Percentiles rank a stretch among this genome's conserved stretches.
These are phyloP conservation scores for Bretschneidera sinensis DNA, from an alignment of 345 rosid species.

Conservation along the genomic window DNA sequence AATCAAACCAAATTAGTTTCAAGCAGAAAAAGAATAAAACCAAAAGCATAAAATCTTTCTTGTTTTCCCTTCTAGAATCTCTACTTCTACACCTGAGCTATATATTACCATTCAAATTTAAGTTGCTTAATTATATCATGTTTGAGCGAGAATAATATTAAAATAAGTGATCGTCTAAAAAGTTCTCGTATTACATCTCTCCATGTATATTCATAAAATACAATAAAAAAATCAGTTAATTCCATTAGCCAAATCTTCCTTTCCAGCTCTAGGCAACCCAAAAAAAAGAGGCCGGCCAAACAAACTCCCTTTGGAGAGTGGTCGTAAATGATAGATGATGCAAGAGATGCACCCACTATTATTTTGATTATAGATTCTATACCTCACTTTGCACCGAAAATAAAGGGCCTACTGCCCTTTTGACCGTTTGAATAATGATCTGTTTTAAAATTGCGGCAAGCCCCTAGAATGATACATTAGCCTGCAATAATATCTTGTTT, in stretches of 20 bases:
- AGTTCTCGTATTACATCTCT: too few species aligned
- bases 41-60: slow-evolving; percentile 8
- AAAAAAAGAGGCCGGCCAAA: too few species aligned
- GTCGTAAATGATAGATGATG: too few species aligned
- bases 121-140: too few species aligned
- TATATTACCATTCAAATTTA: not conserved
- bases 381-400: slow-evolving; percentile 23
- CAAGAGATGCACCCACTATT: too few species aligned
- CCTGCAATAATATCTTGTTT: slow-evolving; percentile 17
- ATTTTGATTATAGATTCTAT: slow-evolving; percentile 3
- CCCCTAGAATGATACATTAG: slow-evolving; percentile 4
- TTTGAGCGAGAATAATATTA: too few species aligned
- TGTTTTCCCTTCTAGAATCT: slow-evolving; percentile 1
- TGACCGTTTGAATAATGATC: slow-evolving; percentile 16
- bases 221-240: too few species aligned
- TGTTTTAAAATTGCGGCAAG: slow-evolving; percentile 3
- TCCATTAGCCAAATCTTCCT: too few species aligned
- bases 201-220: too few species aligned
- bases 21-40: not conserved
- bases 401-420: slow-evolving; percentile 18
- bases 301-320: too few species aligned
- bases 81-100: not conserved
- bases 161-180: too few species aligned
- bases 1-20: not conserved
- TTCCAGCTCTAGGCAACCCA: too few species aligned